Base-by-base conservation (phyloP, 2,329 filamentous ascomycete genomes). In the Teratosphaeria gauchensis region DNA sequence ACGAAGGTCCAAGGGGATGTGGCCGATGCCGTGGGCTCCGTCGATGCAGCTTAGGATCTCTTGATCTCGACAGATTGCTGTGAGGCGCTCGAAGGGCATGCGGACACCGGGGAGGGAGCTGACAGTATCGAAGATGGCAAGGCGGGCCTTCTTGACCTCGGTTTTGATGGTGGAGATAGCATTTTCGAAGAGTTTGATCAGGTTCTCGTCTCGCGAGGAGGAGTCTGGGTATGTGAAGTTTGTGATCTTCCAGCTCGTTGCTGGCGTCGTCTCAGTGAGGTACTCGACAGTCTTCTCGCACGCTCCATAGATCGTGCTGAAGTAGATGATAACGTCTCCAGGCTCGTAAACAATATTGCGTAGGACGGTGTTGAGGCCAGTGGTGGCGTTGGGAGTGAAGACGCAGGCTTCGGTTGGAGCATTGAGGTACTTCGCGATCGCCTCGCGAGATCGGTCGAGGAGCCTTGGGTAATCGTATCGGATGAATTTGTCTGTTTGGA, bases 11-110 rank as follows among this genome's bases (percentile, higher is more conserved):
- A 96, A 72, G 0, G 81, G 78, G 7, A 96, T 80, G 73, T 94
- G 87, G 1, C 92, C 92, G 28, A 95, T 76, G 1, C 87, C 87
- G 73, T 97, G 92, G 0, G 92, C 92, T 16, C 84, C 92, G 70
- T 97, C 92, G 42, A 96, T 78, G 21, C 90, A 76, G 65, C 87
- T 91, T 57, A 92, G 69, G 2, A 96, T 76, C 0, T 82, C 83
- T 28, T 86, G 76, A 58, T 86, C 81, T 52, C 79, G 81, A 71
- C 91, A 96, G 0, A 82, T 78, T 7, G 73, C 71, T 1, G 82
- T 80, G 58, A 96, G 74, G 1, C 72, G 74, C 70, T 92, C 85
- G 73, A 89, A 96, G 0, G 92, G 92, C 65, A 96, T 84, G 1
- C 85, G 76, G 0, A 95, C 80, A 0, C 90, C 92, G 0, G 92